phyloP scores from a whole-genome alignment of 306 rosid genomes.

The Macrotyloma uniflorum region DNA sequence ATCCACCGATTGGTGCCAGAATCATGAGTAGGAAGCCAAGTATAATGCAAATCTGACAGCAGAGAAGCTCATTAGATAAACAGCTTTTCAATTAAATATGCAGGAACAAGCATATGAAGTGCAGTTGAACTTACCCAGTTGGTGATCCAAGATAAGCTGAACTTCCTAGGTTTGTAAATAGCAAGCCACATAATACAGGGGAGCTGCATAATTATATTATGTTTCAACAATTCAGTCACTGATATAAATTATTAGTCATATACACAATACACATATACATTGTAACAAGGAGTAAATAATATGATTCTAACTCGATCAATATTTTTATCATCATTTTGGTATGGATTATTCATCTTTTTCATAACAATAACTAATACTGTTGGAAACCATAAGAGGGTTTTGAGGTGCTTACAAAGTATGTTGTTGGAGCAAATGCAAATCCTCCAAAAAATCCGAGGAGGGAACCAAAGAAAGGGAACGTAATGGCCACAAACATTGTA shows the following conservation, averaged over 20 bases:
- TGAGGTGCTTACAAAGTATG: conserved; percentile 62
- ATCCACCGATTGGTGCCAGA: conserved; percentile 72
- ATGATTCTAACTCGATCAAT: too few species aligned
- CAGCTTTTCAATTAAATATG: background rate
- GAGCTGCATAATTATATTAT: conserved; percentile 48
- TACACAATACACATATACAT: too few species aligned
- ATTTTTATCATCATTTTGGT: too few species aligned
- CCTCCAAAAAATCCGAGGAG: conserved; percentile 80
- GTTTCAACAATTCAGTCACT: background rate
- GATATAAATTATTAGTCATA: background rate
- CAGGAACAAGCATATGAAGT: background rate
- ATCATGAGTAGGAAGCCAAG: conserved; percentile 65
- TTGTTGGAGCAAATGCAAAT: conserved; percentile 78
- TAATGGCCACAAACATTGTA: conserved; percentile 71
- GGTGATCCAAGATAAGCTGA: conserved; percentile 60
- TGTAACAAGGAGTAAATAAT: too few species aligned
- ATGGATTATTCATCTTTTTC: too few species aligned
- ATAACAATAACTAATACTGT: too few species aligned
- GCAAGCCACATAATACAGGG: conserved; percentile 79
- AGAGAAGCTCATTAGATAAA: background rate
- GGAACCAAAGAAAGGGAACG: conserved; percentile 73
- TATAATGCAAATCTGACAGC: conserved; percentile 64
- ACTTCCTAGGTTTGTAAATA: conserved; percentile 61
- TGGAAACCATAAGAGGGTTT: background rate
- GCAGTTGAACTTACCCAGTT: conserved; percentile 68